Evolutionary conservation across 441 rosid species (phyloP), one percentile per base, ranked within the genome.

Genomic region (Codiaeum variegatum): DNA sequence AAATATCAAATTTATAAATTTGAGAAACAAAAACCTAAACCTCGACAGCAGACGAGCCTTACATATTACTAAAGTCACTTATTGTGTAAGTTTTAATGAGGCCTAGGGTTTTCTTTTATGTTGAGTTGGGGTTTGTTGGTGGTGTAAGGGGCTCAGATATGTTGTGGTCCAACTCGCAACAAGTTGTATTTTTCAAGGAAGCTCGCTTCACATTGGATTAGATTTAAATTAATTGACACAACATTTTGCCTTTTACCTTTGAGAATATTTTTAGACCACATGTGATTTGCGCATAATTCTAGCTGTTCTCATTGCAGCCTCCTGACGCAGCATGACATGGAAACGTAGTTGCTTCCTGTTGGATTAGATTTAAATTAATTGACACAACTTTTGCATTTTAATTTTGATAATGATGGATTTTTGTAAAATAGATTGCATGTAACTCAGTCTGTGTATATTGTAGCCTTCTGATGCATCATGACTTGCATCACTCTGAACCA

Each of bases 381-480:
- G 49, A 19, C 24, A 6, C 13, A 3, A 10, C 19, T 70, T 71
- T 78, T 68, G 8, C 19, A 34, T 67, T 66, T 52, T 40, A 18
- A 1, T 16, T 2, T 13, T 13, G 6, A 16, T 11, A 51, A 51
- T 24, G 66, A 61, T 71, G 47, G 49, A 29, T 72, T 60, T 47
- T 13, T 54, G 23, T 28, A 66, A 12, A 9, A 15, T 15, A 19
- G 34, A 66, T 68, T 69, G 64, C 52, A 70, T 31, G 18, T 34
- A 21, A 51, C 62, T 62, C 42, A 64, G 69, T 24, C 55, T 82
- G 52, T 71, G 51, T 44, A 26, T 59, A 67, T 56, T 78, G 76
- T 90, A 87, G 91, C 67, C 81, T 82, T 69, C 72, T 74, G 70
- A 78, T 69, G 73, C 76, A 77, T 71, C 83, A 80, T 75, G 79